phyloP scores from a whole-genome alignment of 2,329 filamentous ascomycete species.

The Exserohilum rostratum region DNA sequence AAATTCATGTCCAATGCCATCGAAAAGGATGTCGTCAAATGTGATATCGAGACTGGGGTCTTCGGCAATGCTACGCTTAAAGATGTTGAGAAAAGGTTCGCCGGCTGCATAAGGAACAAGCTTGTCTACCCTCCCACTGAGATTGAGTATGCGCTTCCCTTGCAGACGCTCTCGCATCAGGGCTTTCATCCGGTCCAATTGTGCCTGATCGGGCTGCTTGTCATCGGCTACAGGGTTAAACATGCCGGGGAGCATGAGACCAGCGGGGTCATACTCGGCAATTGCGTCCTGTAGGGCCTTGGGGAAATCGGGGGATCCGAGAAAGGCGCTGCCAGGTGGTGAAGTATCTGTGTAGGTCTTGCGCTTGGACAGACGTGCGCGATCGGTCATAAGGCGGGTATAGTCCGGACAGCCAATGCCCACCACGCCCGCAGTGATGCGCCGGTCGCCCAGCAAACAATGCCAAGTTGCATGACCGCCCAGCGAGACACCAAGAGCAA shows the following conservation, averaged over 20 bases:
- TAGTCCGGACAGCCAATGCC: conserved; percentile 93
- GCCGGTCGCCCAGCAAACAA: conserved; percentile 75
- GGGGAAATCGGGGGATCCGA: conserved; percentile 82
- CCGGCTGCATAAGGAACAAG: conserved; percentile 72
- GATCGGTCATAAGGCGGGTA: conserved; percentile 77
- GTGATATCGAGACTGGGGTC: conserved; percentile 57
- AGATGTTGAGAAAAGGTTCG: conserved; percentile 65
- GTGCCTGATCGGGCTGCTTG: conserved; percentile 43
- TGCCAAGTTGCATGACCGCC: conserved; percentile 92
- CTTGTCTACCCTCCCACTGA: conserved; percentile 70
- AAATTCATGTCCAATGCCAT: conserved; percentile 73
- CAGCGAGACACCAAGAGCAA: conserved; percentile 81
- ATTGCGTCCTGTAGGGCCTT: conserved; percentile 67
- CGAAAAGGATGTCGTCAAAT: conserved; percentile 71
- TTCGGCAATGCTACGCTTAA: conserved; percentile 64
- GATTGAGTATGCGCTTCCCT: conserved; percentile 41
- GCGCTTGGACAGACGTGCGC: conserved; percentile 73
- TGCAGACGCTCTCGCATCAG: conserved; percentile 56
- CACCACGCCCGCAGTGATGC: conserved; percentile 77
- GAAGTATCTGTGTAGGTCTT: conserved; percentile 63
- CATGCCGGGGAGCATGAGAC: conserved; percentile 64
- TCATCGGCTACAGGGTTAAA: conserved; percentile 34
- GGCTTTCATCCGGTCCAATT: conserved; percentile 34
- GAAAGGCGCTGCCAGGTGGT: conserved; percentile 66
- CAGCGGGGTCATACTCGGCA: conserved; percentile 74